Base-by-base conservation (phyloP, 208 protist genomes). In the Borovskyia barvae region DNA sequence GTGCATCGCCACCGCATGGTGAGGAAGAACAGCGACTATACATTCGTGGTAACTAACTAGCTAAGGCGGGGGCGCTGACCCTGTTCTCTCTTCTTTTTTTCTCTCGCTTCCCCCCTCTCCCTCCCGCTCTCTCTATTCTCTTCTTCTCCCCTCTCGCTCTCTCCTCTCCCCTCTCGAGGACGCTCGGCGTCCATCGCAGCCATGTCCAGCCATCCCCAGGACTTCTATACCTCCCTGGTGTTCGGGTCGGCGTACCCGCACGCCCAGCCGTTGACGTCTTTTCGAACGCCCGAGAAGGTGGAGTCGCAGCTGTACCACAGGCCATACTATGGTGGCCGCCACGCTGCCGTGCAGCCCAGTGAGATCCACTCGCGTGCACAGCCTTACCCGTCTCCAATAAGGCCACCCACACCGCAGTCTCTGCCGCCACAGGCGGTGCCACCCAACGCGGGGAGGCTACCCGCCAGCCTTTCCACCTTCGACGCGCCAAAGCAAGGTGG, bases 221-320 rank as follows among this genome's bases (percentile, higher is more conserved):
- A 87, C 28, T 81, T 73, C 65, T 85, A 82, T 57, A 74, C 69
- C 33, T 66, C 75, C 28, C 76, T 85, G 81, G 70, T 82, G 52
- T 75, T 75, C 28, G 60, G 74, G 14, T 82, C 70, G 7, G 82
- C 73, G 48, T 77, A 75, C 54, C 46, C 62, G 28, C 54, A 71
- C 32, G 36, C 57, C 40, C 54, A 61, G 22, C 22, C 33, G 8
- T 47, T 48, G 15, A 49, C 57, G 11, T 20, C 47, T 11, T 17
- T 36, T 7, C 47, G 29, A 3, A 33, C 26, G 1, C 53, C 54
- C n/a, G 47, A 17, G 6, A 62, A 61, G 37, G 56, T 56, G 47
- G 42, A n/a, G 39, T 19, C 36, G 37, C 49, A 52, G n/a, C 60
- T 65, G 4, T 64, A 74, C 41, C 54, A 51, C 53, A 61, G 64